phyloP scores from a whole-genome alignment of 2,329 filamentous ascomycete genomes.

The Cadophora luteo-olivacea region DNA sequence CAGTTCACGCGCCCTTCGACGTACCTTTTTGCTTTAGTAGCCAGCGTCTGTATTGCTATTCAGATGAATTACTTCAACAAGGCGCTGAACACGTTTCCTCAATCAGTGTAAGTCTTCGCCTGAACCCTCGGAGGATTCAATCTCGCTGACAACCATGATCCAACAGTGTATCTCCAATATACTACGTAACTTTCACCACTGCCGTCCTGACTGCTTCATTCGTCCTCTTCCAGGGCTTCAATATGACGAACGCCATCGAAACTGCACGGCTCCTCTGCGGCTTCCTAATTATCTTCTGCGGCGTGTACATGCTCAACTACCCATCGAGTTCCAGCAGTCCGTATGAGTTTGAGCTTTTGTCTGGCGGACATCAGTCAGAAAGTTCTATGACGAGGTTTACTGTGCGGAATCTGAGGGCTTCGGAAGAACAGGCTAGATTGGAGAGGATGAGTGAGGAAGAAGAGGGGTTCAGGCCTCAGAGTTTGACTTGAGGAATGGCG shows the following conservation, averaged over 20 bases:
- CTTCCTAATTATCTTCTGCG: constrained; percentile 93
- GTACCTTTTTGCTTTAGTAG: constrained; percentile 96
- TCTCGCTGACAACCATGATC: constrained; percentile 27
- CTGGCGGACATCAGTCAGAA: neutral
- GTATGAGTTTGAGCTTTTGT: neutral
- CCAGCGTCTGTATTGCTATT: constrained; percentile 89
- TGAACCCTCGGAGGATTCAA: too few relatives aligned
- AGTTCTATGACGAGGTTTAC: neutral
- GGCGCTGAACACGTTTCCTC: constrained; percentile 93
- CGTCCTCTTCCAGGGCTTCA: constrained; percentile 95
- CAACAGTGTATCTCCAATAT: constrained; percentile 73
- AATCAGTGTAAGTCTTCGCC: constrained; percentile 84
- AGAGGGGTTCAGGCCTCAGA: neutral
- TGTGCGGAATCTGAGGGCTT: neutral
- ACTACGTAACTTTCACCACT: constrained; percentile 98
- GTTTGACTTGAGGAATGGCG: too few relatives aligned
- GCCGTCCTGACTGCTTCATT: constrained; percentile 94
- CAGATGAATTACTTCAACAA: constrained; percentile 99
- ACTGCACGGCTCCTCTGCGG: constrained; percentile 91
- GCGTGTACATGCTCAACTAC: constrained; percentile 87
- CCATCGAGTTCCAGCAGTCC: neutral
- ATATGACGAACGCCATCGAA: constrained; percentile 89
- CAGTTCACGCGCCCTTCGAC: constrained; percentile 95
- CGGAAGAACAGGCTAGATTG: neutral
- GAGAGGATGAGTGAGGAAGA: neutral